Base-by-base conservation (phyloP, 805 yeast species). In the Metschnikowia arizonensis region DNA sequence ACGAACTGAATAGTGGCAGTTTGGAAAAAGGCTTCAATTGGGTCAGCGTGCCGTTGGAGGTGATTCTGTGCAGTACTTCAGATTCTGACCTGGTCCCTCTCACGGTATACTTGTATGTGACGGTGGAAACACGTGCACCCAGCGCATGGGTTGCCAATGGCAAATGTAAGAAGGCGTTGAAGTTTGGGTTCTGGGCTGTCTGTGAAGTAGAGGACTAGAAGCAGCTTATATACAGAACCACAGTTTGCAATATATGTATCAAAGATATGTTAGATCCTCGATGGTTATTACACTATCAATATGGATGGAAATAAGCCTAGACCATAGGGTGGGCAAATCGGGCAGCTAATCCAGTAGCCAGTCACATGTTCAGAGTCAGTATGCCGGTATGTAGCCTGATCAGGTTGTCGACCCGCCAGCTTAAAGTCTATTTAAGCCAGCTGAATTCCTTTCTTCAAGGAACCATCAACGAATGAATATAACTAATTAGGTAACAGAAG, bases 1-100 rank as follows among this genome's bases (percentile, higher is more conserved):
- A 46, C 11, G 55, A 49, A 15, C 41, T 33, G 24, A 32, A 39
- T 14, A 48, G 41, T 18, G 45, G 46, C 1, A 30, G 10, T 18
- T 36, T 50, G 12, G 57, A 54, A 31, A 41, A 43, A 18, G 64
- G 66, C 3, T 50, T 54, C 23, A 67, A 68, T 47, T 70, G 75
- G 74, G 59, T 49, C 29, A 63, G 60, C 46, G 41, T 68, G 4
- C 74, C 73, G 3, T 48, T 70, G 18, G 50, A 58, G 2, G 36
- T 57, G 23, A 26, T 39, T 23, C n/a, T 19, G 18, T 17, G 21
- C 41, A 38, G 33, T n/a, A 19, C 17, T 3, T n/a, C 23, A 3
- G 14, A 2, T 9, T 9, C 25, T 2, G 24, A 14, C n/a, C 9
- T 24, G 9, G 10, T 5, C 4, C 12, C 36, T 3, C 26, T 33